Conservation (phyloP, 306 rosid species). For the Pachyrhizus erosus region DNA sequence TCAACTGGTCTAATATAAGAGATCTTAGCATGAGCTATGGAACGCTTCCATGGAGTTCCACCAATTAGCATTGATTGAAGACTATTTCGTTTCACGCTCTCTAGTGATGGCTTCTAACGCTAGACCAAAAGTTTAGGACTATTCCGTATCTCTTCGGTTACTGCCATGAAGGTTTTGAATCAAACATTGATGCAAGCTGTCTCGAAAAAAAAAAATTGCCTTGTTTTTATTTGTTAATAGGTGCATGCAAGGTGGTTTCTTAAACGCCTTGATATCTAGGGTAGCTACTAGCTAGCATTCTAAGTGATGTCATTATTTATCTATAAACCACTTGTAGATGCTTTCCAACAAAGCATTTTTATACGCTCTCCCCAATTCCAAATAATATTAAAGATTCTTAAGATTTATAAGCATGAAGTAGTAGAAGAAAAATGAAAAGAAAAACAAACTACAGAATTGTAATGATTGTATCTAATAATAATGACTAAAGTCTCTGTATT, state of each 20-base stretch:
- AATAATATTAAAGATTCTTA: no score
- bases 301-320: not conserved
- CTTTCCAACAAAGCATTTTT: not conserved
- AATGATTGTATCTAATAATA: no score
- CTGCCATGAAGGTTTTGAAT: not conserved
- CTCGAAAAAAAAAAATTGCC: no score
- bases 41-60: not conserved
- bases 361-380: not conserved
- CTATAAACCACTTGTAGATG: not conserved
- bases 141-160: not conserved
- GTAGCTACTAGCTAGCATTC: no score
- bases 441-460: no score
- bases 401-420: no score
- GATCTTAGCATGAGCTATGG: not conserved
- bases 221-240: no score
- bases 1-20: no score
- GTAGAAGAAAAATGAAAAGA: no score
- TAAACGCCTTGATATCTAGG: no score
- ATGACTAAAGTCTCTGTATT: no score
- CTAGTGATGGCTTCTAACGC: not conserved
- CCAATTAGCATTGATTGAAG: not conserved
- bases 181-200: not conserved
- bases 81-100: not conserved
- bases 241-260: no score
- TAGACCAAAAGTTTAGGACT: not conserved